Base-by-base conservation (phyloP, 768 basidiomycete species). In the Leccinellum luteum region DNA sequence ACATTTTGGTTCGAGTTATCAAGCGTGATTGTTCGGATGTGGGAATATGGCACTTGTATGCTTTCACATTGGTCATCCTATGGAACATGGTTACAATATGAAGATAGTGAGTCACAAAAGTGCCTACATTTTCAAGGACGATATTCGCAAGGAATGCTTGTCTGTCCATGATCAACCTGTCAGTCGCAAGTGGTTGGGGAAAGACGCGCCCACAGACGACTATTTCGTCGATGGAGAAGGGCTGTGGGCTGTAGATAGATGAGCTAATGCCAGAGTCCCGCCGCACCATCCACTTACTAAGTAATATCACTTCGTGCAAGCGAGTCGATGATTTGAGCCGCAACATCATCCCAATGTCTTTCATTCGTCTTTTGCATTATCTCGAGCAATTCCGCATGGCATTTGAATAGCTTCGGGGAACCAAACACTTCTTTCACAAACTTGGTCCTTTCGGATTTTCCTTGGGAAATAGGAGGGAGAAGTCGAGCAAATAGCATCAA, bases 341-440 rank as follows among this genome's bases (percentile, higher is more conserved):
- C 73, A 4, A 81, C 78, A n/a, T 74, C 66, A 54, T 82, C 81
- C 86, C 86, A 87, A 48, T 83, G 75, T 23, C 69, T 69, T 19
- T 66, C 74, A 4, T 76, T 68, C 6, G 79, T 73, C 15, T 73
- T 67, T 55, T 79, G 75, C 54, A 87, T 61, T 15, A 78, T 64
- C 32, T 69, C 57, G 2, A 77, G 66, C 7, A 87, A 67, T 34
- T 75, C 72, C 19, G 62, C 54, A 45, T 74, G 74, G 53, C 74
- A 75, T 19, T 69, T 65, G 53, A 79, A 77, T 5, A 71, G 57
- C 9, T 70, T 67, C 9, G 76, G 62, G 2, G 71, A 72, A 47
- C 77, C 68, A 60, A 87, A 79, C 14, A 85, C 82, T 48, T 81
- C 75, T 38, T 76, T 74, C 51, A 85, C 77, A 60, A 84, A 87